A percentile compares a stretch with the other conserved stretches of the same genome.
Conservation (phyloP, 83 land plant species). For the Diphasiastrum complanatum region DNA sequence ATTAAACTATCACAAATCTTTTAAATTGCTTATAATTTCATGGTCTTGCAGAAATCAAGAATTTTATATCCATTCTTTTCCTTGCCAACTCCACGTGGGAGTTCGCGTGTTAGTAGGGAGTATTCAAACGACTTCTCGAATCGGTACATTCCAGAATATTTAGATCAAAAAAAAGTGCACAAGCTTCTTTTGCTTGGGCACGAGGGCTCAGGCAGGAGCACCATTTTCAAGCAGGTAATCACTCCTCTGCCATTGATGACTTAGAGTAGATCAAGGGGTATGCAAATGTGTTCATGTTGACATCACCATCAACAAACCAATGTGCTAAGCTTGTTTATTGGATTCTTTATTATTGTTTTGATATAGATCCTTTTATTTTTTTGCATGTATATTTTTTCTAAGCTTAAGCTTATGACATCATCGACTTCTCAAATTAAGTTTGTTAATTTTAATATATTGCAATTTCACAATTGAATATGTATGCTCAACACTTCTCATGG, state of each 20-base stretch:
- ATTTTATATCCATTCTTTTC: constrained; percentile 65
- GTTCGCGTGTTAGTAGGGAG: constrained; percentile 18
- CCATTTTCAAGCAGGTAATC: constrained; percentile 88
- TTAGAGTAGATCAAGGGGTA: too few species aligned
- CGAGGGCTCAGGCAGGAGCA: constrained; percentile 73
- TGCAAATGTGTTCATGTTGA: too few species aligned
- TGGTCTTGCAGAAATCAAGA: constrained; percentile 48
- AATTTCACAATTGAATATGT: too few species aligned
- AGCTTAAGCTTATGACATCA: too few species aligned
- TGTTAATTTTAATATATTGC: too few species aligned
- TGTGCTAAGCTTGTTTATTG: too few species aligned
- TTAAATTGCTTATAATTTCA: background rate
- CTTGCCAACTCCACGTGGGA: constrained; percentile 56
- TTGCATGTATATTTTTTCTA: too few species aligned
- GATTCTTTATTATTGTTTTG: too few species aligned
- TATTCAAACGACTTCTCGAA: constrained; percentile 20
- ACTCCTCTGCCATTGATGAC: background rate
- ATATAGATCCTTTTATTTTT: too few species aligned
- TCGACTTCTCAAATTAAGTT: too few species aligned
- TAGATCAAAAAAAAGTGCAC: constrained; percentile 43
- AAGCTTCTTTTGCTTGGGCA: constrained; percentile 75
- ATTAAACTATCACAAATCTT: constrained; percentile 17
- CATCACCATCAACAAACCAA: too few species aligned
- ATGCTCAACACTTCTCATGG: too few species aligned
- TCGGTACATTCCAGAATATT: constrained; percentile 48